These are phyloP conservation scores for Aspergillus sp. DNA, from an alignment of 2,329 filamentous ascomycete species.

Conservation along the genomic window DNA sequence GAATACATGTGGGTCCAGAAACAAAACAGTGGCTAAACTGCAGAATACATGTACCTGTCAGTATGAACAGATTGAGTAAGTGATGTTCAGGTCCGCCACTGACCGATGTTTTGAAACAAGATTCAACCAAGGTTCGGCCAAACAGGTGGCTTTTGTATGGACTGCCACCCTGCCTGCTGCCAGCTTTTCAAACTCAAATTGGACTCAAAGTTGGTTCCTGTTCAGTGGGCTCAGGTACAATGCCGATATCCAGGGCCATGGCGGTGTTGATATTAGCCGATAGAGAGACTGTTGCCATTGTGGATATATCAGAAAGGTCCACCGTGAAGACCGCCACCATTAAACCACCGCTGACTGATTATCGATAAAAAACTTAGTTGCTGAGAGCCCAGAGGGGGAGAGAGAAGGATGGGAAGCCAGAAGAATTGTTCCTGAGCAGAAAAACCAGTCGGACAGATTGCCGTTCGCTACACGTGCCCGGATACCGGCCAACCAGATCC, in stretches of 20 bases:
- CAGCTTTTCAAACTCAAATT: neutral
- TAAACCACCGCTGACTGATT: neutral
- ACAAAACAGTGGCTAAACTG: neutral
- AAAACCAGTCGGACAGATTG: neutral
- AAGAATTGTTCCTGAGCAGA: neutral
- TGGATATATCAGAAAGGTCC: neutral
- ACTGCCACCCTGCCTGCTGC: neutral
- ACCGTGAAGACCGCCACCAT: neutral
- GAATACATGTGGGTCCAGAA: neutral
- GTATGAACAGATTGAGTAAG: neutral
- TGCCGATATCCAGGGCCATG: neutral
- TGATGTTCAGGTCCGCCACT: neutral
- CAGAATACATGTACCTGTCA: neutral
- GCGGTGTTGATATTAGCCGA: neutral
- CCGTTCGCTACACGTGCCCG: neutral
- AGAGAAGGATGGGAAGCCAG: too few relatives aligned
- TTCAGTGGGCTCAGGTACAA: neutral
- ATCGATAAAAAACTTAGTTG: neutral
- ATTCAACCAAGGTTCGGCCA: neutral
- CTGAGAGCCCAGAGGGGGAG: neutral
- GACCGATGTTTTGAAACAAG: neutral
- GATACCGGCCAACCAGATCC: neutral
- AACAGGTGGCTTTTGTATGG: neutral
- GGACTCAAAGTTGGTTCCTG: neutral
- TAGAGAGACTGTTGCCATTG: neutral